Base-by-base conservation (phyloP, 768 basidiomycete genomes). In the Auriscalpium vulgare region DNA sequence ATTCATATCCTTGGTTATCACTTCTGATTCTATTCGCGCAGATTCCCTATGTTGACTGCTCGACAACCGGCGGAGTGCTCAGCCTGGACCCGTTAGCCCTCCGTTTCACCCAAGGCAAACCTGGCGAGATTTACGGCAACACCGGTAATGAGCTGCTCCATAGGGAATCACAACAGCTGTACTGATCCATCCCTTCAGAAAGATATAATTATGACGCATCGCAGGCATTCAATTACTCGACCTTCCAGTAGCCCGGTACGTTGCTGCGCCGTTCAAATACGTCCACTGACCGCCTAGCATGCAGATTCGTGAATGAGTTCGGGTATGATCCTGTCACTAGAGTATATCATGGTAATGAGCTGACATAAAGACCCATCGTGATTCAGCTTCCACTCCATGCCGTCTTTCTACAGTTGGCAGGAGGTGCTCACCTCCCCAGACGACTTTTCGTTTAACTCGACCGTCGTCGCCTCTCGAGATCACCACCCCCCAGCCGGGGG, bases 71-170 rank as follows among this genome's bases (percentile, higher is more conserved):
- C 11, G 81, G 81, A 10, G 76, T 81, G n/a, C 66, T 83, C 13
- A 79, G 75, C 56, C 67, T 83, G 14, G 76, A 82, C 48, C 82
- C 81, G 7, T 81, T 81, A 51, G 67, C 75, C 6, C 62, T 81
- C 23, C 67, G 81, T 47, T 76, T 80, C 57, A 67, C 66, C 23
- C 82, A 82, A 56, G 75, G 70, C 13, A 82, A 79, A 3, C 61
- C 66, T 4, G 80, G 80, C 2, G 68, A 74, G 35, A 81, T 83
- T 36, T 83, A 82, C 53, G 80, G 81, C 6, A 81, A 82, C 55
- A 65, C 68, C 50, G 81, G 78, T 77, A 17, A 54, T 19, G 54
- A 57, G 2, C 11, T 43, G 40, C 3, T 43, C 40, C 3, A 2
- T 43, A 14, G 44, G 23, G 13, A 43, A 11, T 47, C 36, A 2